These are phyloP conservation scores for Agapanthus africanus DNA, from an alignment of 106 monocot species.

Conservation along the genomic window DNA sequence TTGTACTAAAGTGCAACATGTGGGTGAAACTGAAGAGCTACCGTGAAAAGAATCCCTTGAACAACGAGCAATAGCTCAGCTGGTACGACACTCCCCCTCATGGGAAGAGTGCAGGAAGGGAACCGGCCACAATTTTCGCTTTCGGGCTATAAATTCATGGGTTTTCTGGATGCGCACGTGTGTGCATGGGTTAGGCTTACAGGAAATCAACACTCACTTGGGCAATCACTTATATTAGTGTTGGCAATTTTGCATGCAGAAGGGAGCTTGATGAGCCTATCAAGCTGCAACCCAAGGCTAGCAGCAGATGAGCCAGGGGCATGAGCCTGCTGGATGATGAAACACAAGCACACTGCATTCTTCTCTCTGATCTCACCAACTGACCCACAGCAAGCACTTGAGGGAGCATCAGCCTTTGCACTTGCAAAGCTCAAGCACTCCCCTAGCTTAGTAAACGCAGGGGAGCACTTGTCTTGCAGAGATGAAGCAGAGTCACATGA, in stretches of 20 bases:
- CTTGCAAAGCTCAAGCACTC: constrained; percentile 46
- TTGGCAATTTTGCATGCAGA: constrained; percentile 44
- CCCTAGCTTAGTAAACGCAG: constrained; percentile 31
- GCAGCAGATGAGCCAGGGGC: constrained; percentile 3
- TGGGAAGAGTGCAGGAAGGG: too few species aligned
- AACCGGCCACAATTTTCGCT: too few species aligned
- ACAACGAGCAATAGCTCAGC: too few species aligned
- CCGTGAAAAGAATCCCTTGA: too few species aligned
- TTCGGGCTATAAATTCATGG: background rate
- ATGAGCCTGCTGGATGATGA: constrained; percentile 49
- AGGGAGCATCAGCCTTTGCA: constrained; percentile 33
- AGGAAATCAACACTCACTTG: constrained; percentile 24
- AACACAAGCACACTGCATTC: constrained; percentile 65
- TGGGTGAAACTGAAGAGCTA: too few species aligned
- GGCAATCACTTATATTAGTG: constrained; percentile 39
- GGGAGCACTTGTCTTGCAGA: constrained; percentile 35
- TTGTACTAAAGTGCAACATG: too few species aligned
- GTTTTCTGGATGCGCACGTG: background rate
- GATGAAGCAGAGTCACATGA: background rate
- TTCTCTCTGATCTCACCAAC: constrained; percentile 20
- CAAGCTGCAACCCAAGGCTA: constrained; percentile 36
- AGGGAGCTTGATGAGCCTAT: constrained; percentile 42
- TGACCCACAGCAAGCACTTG: constrained; percentile 42
- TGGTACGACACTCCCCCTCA: too few species aligned
- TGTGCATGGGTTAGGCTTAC: background rate